Evolutionary conservation across 148 eudicot genomes (phyloP), one percentile per base, ranked within the genome.

Genomic region (Rhododendron ferrugineum): DNA sequence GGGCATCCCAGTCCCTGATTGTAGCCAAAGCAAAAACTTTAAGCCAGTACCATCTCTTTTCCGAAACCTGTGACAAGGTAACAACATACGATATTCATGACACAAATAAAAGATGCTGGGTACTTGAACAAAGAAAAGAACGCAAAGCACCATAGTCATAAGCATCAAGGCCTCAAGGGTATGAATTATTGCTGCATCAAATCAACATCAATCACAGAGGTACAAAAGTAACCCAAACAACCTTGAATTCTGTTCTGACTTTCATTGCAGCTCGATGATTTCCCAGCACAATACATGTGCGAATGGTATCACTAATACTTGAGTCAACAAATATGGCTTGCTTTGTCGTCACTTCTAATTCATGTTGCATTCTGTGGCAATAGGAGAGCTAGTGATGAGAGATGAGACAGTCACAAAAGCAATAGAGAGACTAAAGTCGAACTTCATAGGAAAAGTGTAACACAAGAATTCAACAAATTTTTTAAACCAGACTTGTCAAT

Each of bases 21-120:
- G 99, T 97, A 85, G 98, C 98, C 92, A 95, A 90, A 56, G 99
- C 98, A 90, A 97, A 95, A 82, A 92, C 95, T 88, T 97, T 97
- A 70, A 97, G 96, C 99, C 99, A 97, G 90, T 97, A 95, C 98
- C 99, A 97, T 84, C 96, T 88, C 87, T 95, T 97, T 85, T 97
- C 99, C 30, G 99, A 91, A 87, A 97, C 98, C 99, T 97, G 89
- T 82, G 72, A 85, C 58, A 87, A 86, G 49, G 30, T 16, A 34
- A 76, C 52, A 76, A 85, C 50, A 78, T 7, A 72, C 10, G 4
- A 7, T 28, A 42, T 54, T 79, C 23, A 79, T 11, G 4, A 23
- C 18, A 34, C 73, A 82, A 46, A n/a, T 9, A 64, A 13, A 68
- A 36, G 37, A 13, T 3, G 60, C 26, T 42, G 82, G 64, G 64